Evolutionary conservation across 176 grass and related monocot species (phyloP).

Genomic region (Phragmites australis): DNA sequence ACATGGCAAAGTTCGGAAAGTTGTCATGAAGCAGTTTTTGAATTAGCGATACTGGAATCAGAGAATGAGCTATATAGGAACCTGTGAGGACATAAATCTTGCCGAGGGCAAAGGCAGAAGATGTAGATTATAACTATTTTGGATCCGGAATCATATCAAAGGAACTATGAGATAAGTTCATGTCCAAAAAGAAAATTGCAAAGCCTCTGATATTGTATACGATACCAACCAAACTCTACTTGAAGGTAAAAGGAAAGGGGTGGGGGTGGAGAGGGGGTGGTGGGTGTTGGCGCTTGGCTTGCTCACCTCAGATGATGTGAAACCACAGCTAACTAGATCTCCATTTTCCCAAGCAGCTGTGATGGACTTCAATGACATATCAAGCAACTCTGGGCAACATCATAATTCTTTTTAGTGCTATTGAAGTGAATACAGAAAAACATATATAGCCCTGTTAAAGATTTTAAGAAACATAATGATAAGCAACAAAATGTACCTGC

Average conservation of each 20-base stretch:
- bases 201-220: background rate
- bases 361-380: slow-evolving; percentile 96
- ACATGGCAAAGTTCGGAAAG: background rate
- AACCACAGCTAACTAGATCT: slow-evolving; percentile 70
- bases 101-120: background rate
- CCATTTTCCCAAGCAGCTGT: slow-evolving; percentile 80
- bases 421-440: background rate
- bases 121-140: background rate
- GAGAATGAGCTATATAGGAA: background rate
- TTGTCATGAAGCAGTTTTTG: background rate
- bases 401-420: slow-evolving; percentile 31
- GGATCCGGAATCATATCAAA: background rate
- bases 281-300: background rate
- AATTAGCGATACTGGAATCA: background rate
- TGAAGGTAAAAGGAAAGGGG: background rate
- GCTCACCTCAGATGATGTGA: slow-evolving; percentile 78
- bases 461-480: background rate
- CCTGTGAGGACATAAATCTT: background rate
- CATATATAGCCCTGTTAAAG: slow-evolving; percentile 8
- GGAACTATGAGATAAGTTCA: background rate
- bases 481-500: slow-evolving; percentile 52
- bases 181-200: background rate
- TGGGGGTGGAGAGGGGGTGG: too few species aligned
- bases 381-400: slow-evolving; percentile 75
- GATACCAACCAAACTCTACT: slow-evolving; percentile 5